phyloP scores from a whole-genome alignment of 2,329 filamentous ascomycete species.

The Amylocarpus encephaloides region DNA sequence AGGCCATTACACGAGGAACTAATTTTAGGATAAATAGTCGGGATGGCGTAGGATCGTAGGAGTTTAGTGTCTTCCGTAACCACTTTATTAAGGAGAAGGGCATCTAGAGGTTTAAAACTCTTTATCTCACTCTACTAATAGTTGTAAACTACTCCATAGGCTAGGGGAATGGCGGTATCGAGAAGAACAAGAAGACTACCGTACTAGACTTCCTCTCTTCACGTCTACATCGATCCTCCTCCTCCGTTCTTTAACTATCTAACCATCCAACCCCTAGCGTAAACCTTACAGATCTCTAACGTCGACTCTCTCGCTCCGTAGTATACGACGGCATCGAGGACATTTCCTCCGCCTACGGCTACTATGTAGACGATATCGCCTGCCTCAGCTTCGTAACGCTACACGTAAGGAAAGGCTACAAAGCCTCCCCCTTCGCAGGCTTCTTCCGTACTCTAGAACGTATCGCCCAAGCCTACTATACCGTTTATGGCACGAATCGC shows the following conservation, averaged over 20 bases:
- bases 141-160: constrained; percentile 5
- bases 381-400: constrained; percentile 1
- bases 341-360: constrained; percentile 5
- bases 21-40: constrained; percentile 7
- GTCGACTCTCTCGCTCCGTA: neutral
- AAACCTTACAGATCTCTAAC: constrained; percentile 3
- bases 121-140: constrained; percentile 4
- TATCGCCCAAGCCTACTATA: constrained; percentile 3
- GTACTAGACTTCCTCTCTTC: constrained; percentile 1
- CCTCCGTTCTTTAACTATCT: neutral
- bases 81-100: constrained; percentile 6
- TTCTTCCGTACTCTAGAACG: constrained; percentile 2
- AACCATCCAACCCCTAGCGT: neutral
- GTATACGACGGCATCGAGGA: constrained; percentile 7
- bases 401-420: constrained; percentile 2
- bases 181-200: neutral
- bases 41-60: neutral
- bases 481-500: neutral
- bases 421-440: constrained; percentile 6
- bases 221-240: neutral
- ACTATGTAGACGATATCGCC: constrained; percentile 5
- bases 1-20: constrained; percentile 2
- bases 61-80: constrained; percentile 7
- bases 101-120: constrained; percentile 5
- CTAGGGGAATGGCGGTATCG: constrained; percentile 2